phyloP scores from a whole-genome alignment of 768 basidiomycete genomes.

The Podaxis carcinomalis region DNA sequence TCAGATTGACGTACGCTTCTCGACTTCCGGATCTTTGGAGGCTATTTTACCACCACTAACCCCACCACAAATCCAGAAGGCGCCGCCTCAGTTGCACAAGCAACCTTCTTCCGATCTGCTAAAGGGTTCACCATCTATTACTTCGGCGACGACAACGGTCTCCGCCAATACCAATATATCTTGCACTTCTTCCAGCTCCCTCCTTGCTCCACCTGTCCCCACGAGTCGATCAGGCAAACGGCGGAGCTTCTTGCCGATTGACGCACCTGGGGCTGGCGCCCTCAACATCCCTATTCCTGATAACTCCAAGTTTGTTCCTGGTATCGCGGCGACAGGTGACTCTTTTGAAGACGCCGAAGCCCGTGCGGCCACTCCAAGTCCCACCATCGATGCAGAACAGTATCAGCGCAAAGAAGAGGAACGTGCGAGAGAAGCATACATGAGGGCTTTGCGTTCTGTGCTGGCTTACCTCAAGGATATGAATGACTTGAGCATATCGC shows the following conservation, averaged over 20 bases:
- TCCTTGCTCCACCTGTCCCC: conserved; percentile 39
- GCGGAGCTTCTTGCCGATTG: conserved; percentile 86
- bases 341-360: conserved; percentile 18
- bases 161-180: conserved; percentile 9
- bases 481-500: conserved; percentile 80
- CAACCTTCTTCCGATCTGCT: conserved; percentile 25
- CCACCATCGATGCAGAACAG: conserved; percentile 43
- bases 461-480: conserved; percentile 97
- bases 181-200: conserved; percentile 23
- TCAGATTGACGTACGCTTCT: conserved; percentile 68
- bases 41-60: conserved; percentile 32
- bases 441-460: conserved; percentile 80
- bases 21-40: conserved; percentile 62
- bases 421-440: conserved; percentile 64
- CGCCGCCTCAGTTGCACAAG: conserved; percentile 15
- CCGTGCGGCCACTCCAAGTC: conserved; percentile 39
- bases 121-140: conserved; percentile 19
- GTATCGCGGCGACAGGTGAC: conserved; percentile 35
- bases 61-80: conserved; percentile 17
- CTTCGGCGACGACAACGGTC: conserved; percentile 6
- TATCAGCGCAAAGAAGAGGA: conserved; percentile 65
- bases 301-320: conserved; percentile 55
- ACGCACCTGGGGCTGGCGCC: conserved; percentile 48
- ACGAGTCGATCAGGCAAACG: conserved; percentile 61
- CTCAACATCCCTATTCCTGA: conserved; percentile 62